phyloP scores from a whole-genome alignment of 352 stramenopile species.

The Pythium insidiosum region DNA sequence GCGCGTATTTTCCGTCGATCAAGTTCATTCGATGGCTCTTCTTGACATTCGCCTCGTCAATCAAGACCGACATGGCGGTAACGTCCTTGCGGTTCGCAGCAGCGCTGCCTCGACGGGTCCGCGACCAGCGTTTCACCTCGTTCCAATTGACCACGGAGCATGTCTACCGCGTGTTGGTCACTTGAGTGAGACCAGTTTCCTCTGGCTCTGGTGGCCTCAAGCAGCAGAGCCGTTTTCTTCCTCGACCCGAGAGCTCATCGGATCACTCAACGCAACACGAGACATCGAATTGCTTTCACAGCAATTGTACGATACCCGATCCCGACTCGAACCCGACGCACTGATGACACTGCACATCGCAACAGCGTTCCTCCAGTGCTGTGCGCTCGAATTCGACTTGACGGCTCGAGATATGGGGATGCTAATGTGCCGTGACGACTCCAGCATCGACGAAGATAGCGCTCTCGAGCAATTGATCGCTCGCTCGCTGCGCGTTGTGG shows the following conservation, averaged over 20 bases:
- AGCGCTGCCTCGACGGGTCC: neutral
- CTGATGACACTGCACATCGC: conserved; percentile 39
- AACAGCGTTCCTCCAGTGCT: conserved; percentile 43
- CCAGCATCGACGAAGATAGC: conserved; percentile 12
- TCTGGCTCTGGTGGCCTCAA: conserved; percentile 69
- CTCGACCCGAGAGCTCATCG: conserved; percentile 24
- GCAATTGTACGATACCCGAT: no score
- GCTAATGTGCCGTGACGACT: conserved; percentile 43
- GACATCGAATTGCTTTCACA: conserved; percentile 32
- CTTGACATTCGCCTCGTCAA: conserved; percentile 78
- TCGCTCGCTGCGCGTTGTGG: conserved; percentile 2
- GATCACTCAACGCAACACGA: conserved; percentile 20
- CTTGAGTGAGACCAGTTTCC: conserved; percentile 53
- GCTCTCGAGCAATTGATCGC: conserved; percentile 29
- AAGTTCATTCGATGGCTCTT: conserved; percentile 66
- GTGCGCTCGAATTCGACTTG: conserved; percentile 30
- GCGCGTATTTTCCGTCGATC: conserved; percentile 27
- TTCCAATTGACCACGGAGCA: conserved; percentile 75
- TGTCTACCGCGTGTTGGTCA: conserved; percentile 40
- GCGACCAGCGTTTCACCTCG: conserved; percentile 22
- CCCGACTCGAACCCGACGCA: conserved; percentile 29
- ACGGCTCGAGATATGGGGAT: conserved; percentile 40
- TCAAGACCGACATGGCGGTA: conserved; percentile 73
- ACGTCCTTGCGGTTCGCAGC: conserved; percentile 38
- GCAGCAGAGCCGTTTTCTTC: conserved; percentile 34